Evolutionary conservation across 495 filamentous ascomycete genomes (phyloP).

Genomic region (Neurospora terricola): DNA sequence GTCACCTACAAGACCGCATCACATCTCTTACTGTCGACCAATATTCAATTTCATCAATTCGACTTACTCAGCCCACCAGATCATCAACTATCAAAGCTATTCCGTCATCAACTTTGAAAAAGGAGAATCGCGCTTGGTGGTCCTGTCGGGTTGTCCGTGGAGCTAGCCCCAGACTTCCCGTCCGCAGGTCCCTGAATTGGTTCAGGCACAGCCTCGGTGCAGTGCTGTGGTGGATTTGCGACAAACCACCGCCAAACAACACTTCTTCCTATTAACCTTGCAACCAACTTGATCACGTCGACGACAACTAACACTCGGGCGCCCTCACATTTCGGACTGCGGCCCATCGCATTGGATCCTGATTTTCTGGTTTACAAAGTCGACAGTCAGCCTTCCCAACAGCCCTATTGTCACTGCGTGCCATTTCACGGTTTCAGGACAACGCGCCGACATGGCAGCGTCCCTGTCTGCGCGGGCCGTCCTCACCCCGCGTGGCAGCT

Average conservation of each 20-base stretch:
- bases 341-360: background rate
- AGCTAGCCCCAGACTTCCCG: background rate
- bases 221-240: background rate
- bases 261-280: background rate
- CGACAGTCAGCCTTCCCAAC: background rate
- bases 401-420: background rate
- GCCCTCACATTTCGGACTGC: background rate
- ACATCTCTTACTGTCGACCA: background rate
- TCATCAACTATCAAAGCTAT: background rate
- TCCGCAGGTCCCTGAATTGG: background rate
- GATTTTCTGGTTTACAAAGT: background rate
- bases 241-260: background rate
- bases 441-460: constrained; percentile 11
- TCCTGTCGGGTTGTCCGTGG: background rate
- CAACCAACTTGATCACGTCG: background rate
- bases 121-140: background rate
- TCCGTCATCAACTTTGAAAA: background rate
- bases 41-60: background rate
- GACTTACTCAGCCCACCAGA: background rate
- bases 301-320: background rate
- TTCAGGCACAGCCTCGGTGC: background rate
- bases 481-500: constrained; percentile 18
- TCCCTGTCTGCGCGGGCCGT: constrained; percentile 13
- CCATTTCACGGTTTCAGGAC: constrained; percentile 2
- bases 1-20: background rate